Conservation (phyloP, 2,329 filamentous ascomycete genomes). For the Aspergillus glaucus region DNA sequence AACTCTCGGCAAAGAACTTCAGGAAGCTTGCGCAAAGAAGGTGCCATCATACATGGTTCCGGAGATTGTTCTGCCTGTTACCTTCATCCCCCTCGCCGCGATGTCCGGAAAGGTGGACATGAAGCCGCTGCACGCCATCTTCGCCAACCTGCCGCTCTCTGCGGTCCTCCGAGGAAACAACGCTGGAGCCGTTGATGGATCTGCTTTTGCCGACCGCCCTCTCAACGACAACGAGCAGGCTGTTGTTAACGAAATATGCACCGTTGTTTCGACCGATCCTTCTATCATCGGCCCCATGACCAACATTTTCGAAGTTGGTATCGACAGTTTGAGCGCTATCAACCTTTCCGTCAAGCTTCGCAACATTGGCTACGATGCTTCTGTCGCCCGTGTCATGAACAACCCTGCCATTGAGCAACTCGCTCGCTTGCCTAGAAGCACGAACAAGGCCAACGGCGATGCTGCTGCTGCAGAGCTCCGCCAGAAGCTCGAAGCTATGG, state of each 20-base stretch:
- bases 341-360: conserved; percentile 29
- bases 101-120: conserved; percentile 29
- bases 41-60: conserved; percentile 24
- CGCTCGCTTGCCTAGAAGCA: conserved; percentile 17
- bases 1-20: conserved; percentile 18
- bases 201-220: conserved; percentile 4
- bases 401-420: conserved; percentile 30
- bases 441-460: conserved; percentile 1
- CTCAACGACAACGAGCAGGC: conserved; percentile 20
- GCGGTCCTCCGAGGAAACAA: conserved; percentile 17
- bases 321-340: conserved; percentile 35
- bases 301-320: conserved; percentile 32
- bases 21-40: conserved; percentile 18
- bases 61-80: conserved; percentile 20
- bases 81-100: conserved; percentile 19
- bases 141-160: conserved; percentile 19
- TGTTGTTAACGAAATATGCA: conserved; percentile 18
- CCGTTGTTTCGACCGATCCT: conserved; percentile 14
- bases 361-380: conserved; percentile 27
- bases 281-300: conserved; percentile 16
- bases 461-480: conserved; percentile 2
- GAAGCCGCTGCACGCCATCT: conserved; percentile 24
- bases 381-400: conserved; percentile 30
- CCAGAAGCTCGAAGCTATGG: conserved; percentile 12
- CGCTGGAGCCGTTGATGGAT: not conserved